These are phyloP conservation scores for Cardiospermum halicacabum DNA, from an alignment of 345 rosid genomes.

Conservation along the genomic window DNA sequence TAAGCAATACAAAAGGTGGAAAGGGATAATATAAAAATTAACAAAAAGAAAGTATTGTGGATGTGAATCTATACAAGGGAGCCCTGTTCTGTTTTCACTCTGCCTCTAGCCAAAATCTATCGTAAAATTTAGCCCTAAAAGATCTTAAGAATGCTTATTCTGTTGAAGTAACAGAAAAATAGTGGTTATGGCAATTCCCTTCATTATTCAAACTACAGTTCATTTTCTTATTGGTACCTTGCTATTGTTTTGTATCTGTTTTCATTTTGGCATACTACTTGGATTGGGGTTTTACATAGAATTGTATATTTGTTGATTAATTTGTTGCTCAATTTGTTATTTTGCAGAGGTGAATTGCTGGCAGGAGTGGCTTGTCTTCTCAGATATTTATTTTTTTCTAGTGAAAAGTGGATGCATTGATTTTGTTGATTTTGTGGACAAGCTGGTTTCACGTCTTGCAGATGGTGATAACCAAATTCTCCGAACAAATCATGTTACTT, in stretches of 20 bases:
- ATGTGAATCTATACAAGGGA: neutral
- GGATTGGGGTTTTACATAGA: neutral
- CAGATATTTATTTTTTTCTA: conserved; percentile 82
- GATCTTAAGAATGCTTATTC: neutral
- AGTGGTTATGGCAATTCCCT: conserved; percentile 3
- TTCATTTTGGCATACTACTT: conserved; percentile 9
- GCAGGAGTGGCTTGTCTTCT: conserved; percentile 99
- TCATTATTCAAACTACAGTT: neutral
- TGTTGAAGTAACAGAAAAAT: neutral
- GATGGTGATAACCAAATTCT: conserved; percentile 71
- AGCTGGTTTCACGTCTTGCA: conserved; percentile 68
- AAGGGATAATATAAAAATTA: neutral
- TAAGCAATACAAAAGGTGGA: neutral
- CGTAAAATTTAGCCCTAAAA: neutral
- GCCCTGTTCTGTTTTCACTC: neutral
- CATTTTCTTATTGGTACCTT: neutral
- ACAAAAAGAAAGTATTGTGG: neutral
- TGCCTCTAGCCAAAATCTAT: neutral
- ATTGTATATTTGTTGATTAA: conserved; percentile 18
- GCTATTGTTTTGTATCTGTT: neutral
- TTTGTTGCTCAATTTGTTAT: conserved; percentile 17
- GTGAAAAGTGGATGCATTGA: conserved; percentile 92
- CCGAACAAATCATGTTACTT: conserved; percentile 95
- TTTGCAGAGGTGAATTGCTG: conserved; percentile 89
- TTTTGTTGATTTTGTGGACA: conserved; percentile 95